These are phyloP conservation scores for Melaleuca alternifolia DNA, from an alignment of 345 rosid species.

Conservation along the genomic window DNA sequence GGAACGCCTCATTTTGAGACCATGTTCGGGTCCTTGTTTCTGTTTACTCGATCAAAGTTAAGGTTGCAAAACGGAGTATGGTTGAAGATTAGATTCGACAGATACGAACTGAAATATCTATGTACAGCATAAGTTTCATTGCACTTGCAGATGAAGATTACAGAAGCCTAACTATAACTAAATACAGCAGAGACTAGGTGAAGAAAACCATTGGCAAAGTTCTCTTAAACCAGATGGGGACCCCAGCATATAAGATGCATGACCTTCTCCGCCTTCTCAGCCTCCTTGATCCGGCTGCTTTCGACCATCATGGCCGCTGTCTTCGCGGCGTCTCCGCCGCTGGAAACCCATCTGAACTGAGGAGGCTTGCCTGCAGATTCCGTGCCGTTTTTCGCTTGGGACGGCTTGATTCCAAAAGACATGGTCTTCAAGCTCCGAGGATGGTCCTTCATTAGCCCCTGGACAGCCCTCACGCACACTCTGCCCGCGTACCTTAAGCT, in stretches of 20 bases:
- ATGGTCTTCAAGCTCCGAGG: neutral
- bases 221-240: neutral
- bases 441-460: neutral
- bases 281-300: neutral
- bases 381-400: neutral
- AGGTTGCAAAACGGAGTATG: neutral
- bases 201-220: too few species aligned
- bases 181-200: neutral
- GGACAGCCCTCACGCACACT: neutral
- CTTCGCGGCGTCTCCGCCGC: neutral
- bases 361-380: neutral
- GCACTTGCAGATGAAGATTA: neutral
- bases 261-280: constrained; percentile 7
- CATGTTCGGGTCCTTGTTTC: neutral
- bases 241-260: constrained; percentile 16
- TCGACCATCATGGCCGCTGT: neutral
- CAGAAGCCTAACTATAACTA: neutral
- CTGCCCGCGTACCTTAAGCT: constrained; percentile 1
- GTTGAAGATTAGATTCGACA: neutral
- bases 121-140: neutral
- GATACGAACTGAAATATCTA: neutral
- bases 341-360: neutral
- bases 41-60: neutral
- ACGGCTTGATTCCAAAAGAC: neutral
- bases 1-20: neutral